Evolutionary conservation across 2,329 filamentous ascomycete species (phyloP).

Genomic region (Orbilia blumenaviensis): DNA sequence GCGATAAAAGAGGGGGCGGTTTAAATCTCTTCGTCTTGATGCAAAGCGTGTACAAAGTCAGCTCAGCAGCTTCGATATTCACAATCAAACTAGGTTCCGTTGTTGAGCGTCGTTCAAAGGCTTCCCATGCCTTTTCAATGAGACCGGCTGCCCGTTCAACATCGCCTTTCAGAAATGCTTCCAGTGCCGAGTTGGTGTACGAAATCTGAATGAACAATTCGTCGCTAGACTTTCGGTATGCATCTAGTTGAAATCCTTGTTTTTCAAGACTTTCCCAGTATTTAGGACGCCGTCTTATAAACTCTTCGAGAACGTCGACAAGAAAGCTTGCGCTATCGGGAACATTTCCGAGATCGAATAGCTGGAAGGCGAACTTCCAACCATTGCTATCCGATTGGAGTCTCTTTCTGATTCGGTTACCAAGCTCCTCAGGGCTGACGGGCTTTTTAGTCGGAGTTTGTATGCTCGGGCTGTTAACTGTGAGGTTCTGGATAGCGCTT

Average conservation of each 20-base stretch:
- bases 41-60: neutral
- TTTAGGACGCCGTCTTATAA: neutral
- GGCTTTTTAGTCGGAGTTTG: neutral
- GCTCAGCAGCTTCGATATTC: neutral
- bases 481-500: neutral
- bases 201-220: conserved; percentile 26
- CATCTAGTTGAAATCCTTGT: conserved; percentile 1
- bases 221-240: conserved; percentile 8
- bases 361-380: conserved; percentile 6
- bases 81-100: neutral
- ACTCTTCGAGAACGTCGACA: conserved; percentile 8
- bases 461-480: neutral
- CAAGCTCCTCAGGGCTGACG: neutral
- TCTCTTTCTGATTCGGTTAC: neutral
- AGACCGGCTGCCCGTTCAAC: neutral
- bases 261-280: neutral
- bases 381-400: neutral
- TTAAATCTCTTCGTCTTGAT: neutral
- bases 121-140: neutral
- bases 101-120: neutral
- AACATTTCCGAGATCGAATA: conserved; percentile 12
- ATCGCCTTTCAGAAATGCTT: conserved; percentile 1
- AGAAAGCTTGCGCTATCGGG: conserved; percentile 8
- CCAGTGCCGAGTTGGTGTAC: neutral
- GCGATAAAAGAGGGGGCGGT: neutral